Evolutionary conservation across 352 stramenopile genomes (phyloP).

Genomic region (Globisporangium middletonii): DNA sequence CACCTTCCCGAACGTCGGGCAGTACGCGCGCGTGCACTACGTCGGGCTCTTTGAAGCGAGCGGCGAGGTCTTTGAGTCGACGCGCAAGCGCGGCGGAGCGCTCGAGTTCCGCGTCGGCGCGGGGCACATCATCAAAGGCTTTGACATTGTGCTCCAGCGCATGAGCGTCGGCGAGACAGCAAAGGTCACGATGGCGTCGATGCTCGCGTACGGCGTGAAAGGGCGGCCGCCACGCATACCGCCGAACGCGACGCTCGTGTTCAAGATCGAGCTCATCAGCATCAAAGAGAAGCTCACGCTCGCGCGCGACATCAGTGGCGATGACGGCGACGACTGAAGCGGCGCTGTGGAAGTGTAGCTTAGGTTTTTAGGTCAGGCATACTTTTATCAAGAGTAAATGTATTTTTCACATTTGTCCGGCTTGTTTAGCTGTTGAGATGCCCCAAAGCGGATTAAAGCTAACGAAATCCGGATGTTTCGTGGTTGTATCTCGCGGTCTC

Average conservation of each 20-base stretch:
- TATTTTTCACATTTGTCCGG: too few relatives aligned
- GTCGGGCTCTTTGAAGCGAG: conserved; percentile 42
- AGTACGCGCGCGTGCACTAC: conserved; percentile 76
- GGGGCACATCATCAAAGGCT: conserved; percentile 62
- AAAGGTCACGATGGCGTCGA: conserved; percentile 49
- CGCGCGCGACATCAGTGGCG: conserved; percentile 12
- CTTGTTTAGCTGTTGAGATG: too few relatives aligned
- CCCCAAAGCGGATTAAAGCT: too few relatives aligned
- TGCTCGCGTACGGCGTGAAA: conserved; percentile 70
- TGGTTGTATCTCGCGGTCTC: too few relatives aligned
- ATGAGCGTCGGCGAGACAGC: conserved; percentile 78
- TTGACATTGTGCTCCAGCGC: conserved; percentile 57
- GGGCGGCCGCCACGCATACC: conserved; percentile 62
- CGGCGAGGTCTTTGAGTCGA: conserved; percentile 60
- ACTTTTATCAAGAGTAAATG: too few relatives aligned
- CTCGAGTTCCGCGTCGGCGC: conserved; percentile 72
- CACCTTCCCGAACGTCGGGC: conserved; percentile 50
- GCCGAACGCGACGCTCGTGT: conserved; percentile 61
- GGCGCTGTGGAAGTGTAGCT: too few relatives aligned
- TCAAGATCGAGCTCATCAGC: conserved; percentile 75
- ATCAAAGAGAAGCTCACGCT: conserved; percentile 71
- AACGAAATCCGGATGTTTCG: too few relatives aligned
- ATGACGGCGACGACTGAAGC: background rate
- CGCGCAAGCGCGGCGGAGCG: conserved; percentile 43
- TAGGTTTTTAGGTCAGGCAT: too few relatives aligned